Evolutionary conservation across 2,329 filamentous ascomycete genomes (phyloP), one percentile per base, ranked within the genome.

Genomic region (Thielaviopsis ethacetica): DNA sequence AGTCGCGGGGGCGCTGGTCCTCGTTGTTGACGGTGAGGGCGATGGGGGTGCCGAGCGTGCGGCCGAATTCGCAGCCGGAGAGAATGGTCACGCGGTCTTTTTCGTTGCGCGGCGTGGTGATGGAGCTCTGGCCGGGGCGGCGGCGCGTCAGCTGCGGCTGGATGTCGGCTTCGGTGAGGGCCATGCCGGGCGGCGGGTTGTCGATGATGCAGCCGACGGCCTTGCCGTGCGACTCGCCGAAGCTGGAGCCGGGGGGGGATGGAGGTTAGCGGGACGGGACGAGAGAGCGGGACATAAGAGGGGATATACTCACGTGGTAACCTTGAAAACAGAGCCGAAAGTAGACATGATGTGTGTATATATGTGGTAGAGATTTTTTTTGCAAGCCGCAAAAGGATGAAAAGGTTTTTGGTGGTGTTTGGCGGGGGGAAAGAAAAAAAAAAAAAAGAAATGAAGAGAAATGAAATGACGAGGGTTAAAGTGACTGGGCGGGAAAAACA

Each of bases 141-240:
- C 91, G 82, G 64, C 91, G 85, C 63, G 86, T 94, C 81, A 97
- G 88, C 74, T 96, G 90, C 54, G 90, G 90, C 73, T 98, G 91
- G 69, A 97, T 94, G 68, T 94, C 88, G 58, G 76, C 77, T 72
- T 95, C 91, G 63, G 82, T 86, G 70, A 97, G 82, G 66, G 84
- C 76, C 78, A 97, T 85, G 66, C 88, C 88, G 15, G 93, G 91
- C 41, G 91, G 93, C 68, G 83, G 87, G 66, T 90, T 90, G 70
- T 97, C 91, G 72, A 97, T 85, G 67, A 97, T 96, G 75, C 88
- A 94, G 68, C 90, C 91, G 67, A 97, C 90, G 34, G 86, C 91
- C 67, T 84, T 85, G 76, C 91, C 94, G 75, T 96, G 91, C 60
- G 88, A 94, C 68, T 78, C 75, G 68, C 76, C 75, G 64, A 73